phyloP scores from a whole-genome alignment of 2,329 filamentous ascomycete genomes.

The Sarocladiaceae sp. region DNA sequence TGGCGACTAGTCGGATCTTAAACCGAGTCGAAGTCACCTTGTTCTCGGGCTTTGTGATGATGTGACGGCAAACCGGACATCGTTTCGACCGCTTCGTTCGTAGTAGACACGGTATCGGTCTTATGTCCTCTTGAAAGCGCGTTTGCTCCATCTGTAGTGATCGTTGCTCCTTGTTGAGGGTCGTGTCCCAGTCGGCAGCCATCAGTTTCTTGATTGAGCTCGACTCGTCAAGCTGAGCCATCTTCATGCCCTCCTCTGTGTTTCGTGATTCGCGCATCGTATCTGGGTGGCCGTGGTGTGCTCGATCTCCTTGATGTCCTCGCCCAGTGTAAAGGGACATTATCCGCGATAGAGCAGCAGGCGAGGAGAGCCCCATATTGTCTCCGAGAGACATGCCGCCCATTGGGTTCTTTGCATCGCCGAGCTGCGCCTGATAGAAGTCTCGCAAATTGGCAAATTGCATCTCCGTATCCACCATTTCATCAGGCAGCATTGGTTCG shows the following conservation, averaged over 20 bases:
- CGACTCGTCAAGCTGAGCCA: conserved; percentile 59
- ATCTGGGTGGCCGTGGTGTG: conserved; percentile 61
- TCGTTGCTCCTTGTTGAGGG: conserved; percentile 46
- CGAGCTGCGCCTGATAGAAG: conserved; percentile 80
- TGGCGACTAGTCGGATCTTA: conserved; percentile 86
- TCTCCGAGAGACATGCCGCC: conserved; percentile 37
- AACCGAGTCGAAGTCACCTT: conserved; percentile 88
- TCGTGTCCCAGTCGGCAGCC: conserved; percentile 58
- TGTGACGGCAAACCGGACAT: conserved; percentile 88
- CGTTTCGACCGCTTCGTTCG: conserved; percentile 92
- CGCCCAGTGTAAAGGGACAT: conserved; percentile 83
- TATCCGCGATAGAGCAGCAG: conserved; percentile 77
- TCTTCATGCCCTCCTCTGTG: conserved; percentile 65
- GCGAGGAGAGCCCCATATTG: conserved; percentile 60
- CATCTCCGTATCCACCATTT: conserved; percentile 57
- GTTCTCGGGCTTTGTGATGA: conserved; percentile 88
- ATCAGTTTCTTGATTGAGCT: conserved; percentile 57
- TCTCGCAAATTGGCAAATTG: conserved; percentile 70
- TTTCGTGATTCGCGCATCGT: conserved; percentile 78
- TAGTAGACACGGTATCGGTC: conserved; percentile 77
- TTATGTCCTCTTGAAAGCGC: conserved; percentile 68
- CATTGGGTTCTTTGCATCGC: conserved; percentile 52
- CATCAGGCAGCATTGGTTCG: conserved; percentile 32
- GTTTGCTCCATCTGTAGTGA: conserved; percentile 47
- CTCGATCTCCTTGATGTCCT: conserved; percentile 53